Base-by-base conservation (phyloP, 163 green algal species). In the Chlorella variabilis region DNA sequence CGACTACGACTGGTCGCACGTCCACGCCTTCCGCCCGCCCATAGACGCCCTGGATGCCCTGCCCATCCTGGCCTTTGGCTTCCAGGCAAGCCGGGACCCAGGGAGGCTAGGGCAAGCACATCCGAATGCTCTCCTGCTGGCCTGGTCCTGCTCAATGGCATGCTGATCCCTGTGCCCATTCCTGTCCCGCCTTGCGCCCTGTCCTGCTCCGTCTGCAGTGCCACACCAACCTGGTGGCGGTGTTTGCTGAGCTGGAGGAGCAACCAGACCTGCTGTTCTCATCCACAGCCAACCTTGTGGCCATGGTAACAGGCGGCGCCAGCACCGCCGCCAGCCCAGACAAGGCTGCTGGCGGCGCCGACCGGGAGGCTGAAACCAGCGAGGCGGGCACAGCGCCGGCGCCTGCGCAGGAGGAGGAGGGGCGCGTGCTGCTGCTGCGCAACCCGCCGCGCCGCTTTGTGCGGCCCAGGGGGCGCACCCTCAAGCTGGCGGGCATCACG, bases 61-160 rank as follows among this genome's bases (percentile, higher is more conserved):
- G 17, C 91, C 90, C 75, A 93, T 97, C 71, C 75, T 96, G 20
- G 91, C 94, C 2, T 97, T 96, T 84, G 93, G 93, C 29, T 97
- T 96, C 87, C 82, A 85, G 77, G 84, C 77, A 62, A 23, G 71
- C 59, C 59, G 45, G 45, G 45, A 54, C 45, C 15, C n/a, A n/a
- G n/a, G n/a, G n/a, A n/a, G n/a, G n/a, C n/a, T n/a, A n/a, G n/a
- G n/a, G n/a, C n/a, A n/a, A n/a, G n/a, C n/a, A n/a, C n/a, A n/a
- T n/a, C n/a, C n/a, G n/a, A n/a, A n/a, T n/a, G n/a, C n/a, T n/a
- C n/a, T n/a, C n/a, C 45, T 54, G 45, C 45, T 15, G 11, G 45
- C 11, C 11, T 54, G 45, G 15, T 54, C 45, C 45, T 23, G 45
- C 45, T 54, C 11, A 54, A 15, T 23, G 45, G 45, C 45, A 11